Conservation (phyloP, 2,329 filamentous ascomycete genomes). For the Thelonectria olida region DNA sequence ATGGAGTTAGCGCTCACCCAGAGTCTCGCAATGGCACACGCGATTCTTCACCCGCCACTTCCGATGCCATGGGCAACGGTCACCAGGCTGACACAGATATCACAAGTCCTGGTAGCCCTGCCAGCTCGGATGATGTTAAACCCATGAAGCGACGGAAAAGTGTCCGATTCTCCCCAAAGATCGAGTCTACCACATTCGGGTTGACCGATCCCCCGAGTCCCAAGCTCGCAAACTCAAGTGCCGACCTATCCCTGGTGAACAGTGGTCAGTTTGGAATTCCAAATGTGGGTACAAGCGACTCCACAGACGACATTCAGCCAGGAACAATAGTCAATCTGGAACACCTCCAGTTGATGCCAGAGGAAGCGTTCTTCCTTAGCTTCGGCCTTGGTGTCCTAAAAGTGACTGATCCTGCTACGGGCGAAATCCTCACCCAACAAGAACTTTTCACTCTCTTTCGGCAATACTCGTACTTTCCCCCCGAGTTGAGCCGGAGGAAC, state of each 20-base stretch:
- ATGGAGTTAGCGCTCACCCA: background rate
- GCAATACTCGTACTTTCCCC: slow-evolving; percentile 76
- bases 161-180: slow-evolving; percentile 74
- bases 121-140: slow-evolving; percentile 28
- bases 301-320: background rate
- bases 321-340: slow-evolving; percentile 66
- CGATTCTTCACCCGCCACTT: background rate
- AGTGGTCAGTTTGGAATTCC: slow-evolving; percentile 21
- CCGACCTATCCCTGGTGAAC: slow-evolving; percentile 15
- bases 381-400: slow-evolving; percentile 82
- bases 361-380: slow-evolving; percentile 90
- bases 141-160: slow-evolving; percentile 63
- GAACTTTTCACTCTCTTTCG: slow-evolving; percentile 75
- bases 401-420: slow-evolving; percentile 62
- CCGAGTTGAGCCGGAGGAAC: slow-evolving; percentile 46
- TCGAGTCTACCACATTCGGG: slow-evolving; percentile 71
- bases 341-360: slow-evolving; percentile 88
- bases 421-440: slow-evolving; percentile 57
- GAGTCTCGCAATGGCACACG: background rate
- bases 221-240: slow-evolving; percentile 35
- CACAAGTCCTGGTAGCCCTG: slow-evolving; percentile 15
- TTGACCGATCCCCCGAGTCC: slow-evolving; percentile 62
- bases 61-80: slow-evolving; percentile 8
- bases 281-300: slow-evolving; percentile 6
- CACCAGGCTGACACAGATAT: slow-evolving; percentile 9